Evolutionary conservation across 2,329 filamentous ascomycete species (phyloP), one percentile per base, ranked within the genome.

Genomic region (Colletotrichum sp.): DNA sequence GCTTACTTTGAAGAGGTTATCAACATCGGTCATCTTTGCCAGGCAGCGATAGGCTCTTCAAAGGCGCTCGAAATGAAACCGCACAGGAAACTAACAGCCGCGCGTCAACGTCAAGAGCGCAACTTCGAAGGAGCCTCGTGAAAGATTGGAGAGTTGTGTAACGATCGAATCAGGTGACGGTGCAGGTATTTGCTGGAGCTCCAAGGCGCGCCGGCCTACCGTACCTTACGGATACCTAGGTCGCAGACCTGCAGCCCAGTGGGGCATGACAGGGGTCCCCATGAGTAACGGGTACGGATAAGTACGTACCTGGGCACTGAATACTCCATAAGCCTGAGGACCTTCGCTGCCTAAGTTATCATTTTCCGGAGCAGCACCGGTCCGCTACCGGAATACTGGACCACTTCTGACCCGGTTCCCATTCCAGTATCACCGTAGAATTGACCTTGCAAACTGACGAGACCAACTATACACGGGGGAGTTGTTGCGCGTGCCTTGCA

Each of bases 1-100:
- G 24, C 81, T 74, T 77, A 87, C 90, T 84, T 91, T 90, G 84
- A 92, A 92, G 13, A 92, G 85, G 24, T 92, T 90, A 78, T 92
- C 90, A 74, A 92, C 88, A 79, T 88, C 91, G 6, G 89, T 86
- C 90, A 92, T 92, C 26, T 44, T 70, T 15, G 59, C 28, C 13
- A 32, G n/a, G 18, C 7, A 32, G 28, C n/a, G 32, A 34, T 36
- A 48, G 44, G 10, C 44, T 52, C n/a, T 52, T 22, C 10, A 52
- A 22, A 22, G 12, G 44, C n/a, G 44, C n/a, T 52, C n/a, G 44
- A 22, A 52, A 22, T 22, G n/a, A 3, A 7, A 7, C 44, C 44
- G 44, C 44, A 22, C 44, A 22, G 10, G 44, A 22, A 24, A 52
- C 10, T 52, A 13, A 22, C 44, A 52, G 44, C 44, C n/a, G 44